A percentile compares a stretch with the other conserved stretches of the same genome.
Conservation (phyloP, 306 rosid genomes). For the Delonix regia region DNA sequence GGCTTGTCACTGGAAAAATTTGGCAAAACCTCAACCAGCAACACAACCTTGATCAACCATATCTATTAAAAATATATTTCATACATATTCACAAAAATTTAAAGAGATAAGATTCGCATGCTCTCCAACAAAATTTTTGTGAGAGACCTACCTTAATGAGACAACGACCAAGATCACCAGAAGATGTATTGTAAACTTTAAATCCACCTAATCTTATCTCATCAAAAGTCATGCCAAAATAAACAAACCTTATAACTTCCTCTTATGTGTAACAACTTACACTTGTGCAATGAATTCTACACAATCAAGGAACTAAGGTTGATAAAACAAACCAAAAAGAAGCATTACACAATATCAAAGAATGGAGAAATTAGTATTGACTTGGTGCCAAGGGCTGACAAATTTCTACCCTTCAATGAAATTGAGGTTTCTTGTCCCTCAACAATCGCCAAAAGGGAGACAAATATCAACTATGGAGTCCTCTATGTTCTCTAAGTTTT, state of each 20-base stretch:
- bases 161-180: slow-evolving; percentile 75
- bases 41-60: slow-evolving; percentile 25
- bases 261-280: slow-evolving; percentile 66
- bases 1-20: slow-evolving; percentile 75
- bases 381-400: slow-evolving; percentile 75
- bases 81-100: neutral
- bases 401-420: slow-evolving; percentile 76
- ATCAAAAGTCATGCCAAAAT: slow-evolving; percentile 54
- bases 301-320: slow-evolving; percentile 32
- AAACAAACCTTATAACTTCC: slow-evolving; percentile 54
- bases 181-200: slow-evolving; percentile 59
- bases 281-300: slow-evolving; percentile 83
- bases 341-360: slow-evolving; percentile 24
- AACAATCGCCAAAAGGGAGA: slow-evolving; percentile 84
- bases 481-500: slow-evolving; percentile 73
- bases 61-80: slow-evolving; percentile 6
- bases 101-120: neutral
- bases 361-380: slow-evolving; percentile 41
- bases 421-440: slow-evolving; percentile 77
- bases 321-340: slow-evolving; percentile 20
- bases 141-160: slow-evolving; percentile 75
- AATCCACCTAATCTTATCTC: slow-evolving; percentile 64
- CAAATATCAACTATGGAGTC: slow-evolving; percentile 81
- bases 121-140: neutral
- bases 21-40: slow-evolving; percentile 78